Evolutionary conservation across 768 basidiomycete genomes (phyloP), one percentile per base, ranked within the genome.

Genomic region (Termitomyces sp.): DNA sequence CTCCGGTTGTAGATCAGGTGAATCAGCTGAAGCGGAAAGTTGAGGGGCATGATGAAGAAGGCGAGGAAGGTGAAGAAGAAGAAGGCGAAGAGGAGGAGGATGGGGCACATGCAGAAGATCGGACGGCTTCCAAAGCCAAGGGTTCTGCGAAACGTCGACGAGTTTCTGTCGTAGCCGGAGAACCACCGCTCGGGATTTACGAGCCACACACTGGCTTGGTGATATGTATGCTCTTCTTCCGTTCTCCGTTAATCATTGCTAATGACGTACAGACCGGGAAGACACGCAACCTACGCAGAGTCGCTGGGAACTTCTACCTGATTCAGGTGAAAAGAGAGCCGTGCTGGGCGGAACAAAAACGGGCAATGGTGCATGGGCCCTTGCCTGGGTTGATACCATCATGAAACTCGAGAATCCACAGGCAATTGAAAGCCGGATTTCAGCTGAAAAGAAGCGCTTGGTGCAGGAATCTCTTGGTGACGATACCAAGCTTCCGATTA

Each of bases 171-270:
- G 51, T 37, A 7, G 67, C 66, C 20, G 67, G 68, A 29, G 65
- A 65, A 5, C 76, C 81, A 49, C 86, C 88, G 1, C 66, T 86
- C 46, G 93, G 92, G 1, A 78, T 87, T 25, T 96, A 94, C 67
- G 94, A 96, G 66, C 86, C 92, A 8, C 93, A 96, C 69, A 82
- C 87, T 0, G 86, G 87, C 43, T 70, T 87, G 37, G 81, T 93
- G 6, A 83, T 88, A 67, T 91, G 92, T 93, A 69, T 69, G 87
- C 78, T 7, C 4, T 34, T 12, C 20, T 57, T 61, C 32, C 38
- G 31, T 43, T 31, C 47, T 36, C 43, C 52, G 25, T 37, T 7
- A 42, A 59, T 42, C 60, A 51, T 46, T 45, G 37, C 36, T 61
- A 61, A 49, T 20, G 20, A 38, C 20, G 0, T n/a, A 9, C 61